Conservation (phyloP, 352 stramenopile species). For the Peronospora tabacina region DNA sequence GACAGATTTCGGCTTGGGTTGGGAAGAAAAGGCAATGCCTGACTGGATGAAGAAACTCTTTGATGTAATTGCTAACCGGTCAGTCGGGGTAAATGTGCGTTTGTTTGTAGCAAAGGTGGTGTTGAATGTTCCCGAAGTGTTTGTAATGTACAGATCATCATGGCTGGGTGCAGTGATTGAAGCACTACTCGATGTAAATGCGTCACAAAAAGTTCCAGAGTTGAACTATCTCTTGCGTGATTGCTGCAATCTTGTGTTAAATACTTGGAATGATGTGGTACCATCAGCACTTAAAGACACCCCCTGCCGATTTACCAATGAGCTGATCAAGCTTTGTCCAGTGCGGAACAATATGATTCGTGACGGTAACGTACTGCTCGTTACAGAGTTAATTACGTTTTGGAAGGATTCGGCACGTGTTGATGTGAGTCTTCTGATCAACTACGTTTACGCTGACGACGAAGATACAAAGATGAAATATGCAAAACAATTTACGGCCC, state of each 20-base stretch:
- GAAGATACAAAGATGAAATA: conserved; percentile 34
- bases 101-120: conserved; percentile 70
- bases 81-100: conserved; percentile 45
- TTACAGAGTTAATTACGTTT: conserved; percentile 43
- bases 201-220: conserved; percentile 28
- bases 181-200: conserved; percentile 39
- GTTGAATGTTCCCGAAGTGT: conserved; percentile 54
- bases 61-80: conserved; percentile 34
- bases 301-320: conserved; percentile 46
- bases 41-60: conserved; percentile 78
- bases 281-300: conserved; percentile 13
- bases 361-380: conserved; percentile 56
- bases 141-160: conserved; percentile 36
- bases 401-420: conserved; percentile 47
- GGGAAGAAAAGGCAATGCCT: conserved; percentile 47
- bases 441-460: conserved; percentile 32
- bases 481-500: conserved; percentile 38
- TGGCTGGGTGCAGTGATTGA: conserved; percentile 58
- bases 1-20: conserved; percentile 49
- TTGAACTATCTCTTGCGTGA: conserved; percentile 78
- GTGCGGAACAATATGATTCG: conserved; percentile 47
- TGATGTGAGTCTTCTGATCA: conserved; percentile 33
- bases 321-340: conserved; percentile 48
- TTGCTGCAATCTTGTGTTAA: conserved; percentile 51
- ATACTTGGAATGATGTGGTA: conserved; percentile 40